Conservation (phyloP, 2,329 filamentous ascomycete genomes). For the Trichoderma oligosporum region DNA sequence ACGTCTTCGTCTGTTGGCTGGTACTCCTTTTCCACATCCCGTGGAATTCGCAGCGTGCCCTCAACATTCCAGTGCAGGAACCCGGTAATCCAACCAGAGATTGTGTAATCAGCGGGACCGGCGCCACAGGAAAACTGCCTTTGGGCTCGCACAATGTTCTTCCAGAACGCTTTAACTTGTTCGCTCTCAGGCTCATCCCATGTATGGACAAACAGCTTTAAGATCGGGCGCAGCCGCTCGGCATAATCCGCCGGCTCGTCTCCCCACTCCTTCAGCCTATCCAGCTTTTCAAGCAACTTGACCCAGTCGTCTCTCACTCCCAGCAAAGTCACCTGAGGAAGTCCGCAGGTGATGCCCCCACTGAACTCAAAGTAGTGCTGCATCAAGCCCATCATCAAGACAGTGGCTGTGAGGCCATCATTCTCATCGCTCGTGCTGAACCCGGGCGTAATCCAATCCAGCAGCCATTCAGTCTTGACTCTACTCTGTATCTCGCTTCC, state of each 20-base stretch:
- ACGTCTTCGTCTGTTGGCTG: constrained; percentile 13
- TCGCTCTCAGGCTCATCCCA: constrained; percentile 39
- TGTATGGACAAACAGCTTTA: constrained; percentile 41
- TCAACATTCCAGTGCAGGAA: constrained; percentile 44
- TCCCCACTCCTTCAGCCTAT: constrained; percentile 43
- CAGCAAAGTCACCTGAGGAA: constrained; percentile 41
- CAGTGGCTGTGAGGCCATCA: constrained; percentile 40
- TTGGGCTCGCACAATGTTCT: constrained; percentile 37
- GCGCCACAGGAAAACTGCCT: constrained; percentile 30
- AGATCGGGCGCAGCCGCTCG: constrained; percentile 41
- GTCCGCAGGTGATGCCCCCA: constrained; percentile 39
- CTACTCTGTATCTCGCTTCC: constrained; percentile 40
- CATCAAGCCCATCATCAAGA: constrained; percentile 45
- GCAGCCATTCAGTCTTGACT: constrained; percentile 40
- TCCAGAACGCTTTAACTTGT: constrained; percentile 42
- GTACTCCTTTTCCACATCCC: constrained; percentile 17
- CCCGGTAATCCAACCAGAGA: constrained; percentile 48
- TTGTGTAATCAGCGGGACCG: constrained; percentile 33
- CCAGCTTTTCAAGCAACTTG: constrained; percentile 39
- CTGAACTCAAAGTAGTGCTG: constrained; percentile 39
- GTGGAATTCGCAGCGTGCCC: constrained; percentile 29
- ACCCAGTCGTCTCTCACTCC: constrained; percentile 40
- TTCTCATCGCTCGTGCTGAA: constrained; percentile 40
- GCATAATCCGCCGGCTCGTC: constrained; percentile 39
- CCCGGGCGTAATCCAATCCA: constrained; percentile 41